These are phyloP conservation scores for Solanum aculeatissimum DNA, from an alignment of 305 asterid species.

Conservation along the genomic window DNA sequence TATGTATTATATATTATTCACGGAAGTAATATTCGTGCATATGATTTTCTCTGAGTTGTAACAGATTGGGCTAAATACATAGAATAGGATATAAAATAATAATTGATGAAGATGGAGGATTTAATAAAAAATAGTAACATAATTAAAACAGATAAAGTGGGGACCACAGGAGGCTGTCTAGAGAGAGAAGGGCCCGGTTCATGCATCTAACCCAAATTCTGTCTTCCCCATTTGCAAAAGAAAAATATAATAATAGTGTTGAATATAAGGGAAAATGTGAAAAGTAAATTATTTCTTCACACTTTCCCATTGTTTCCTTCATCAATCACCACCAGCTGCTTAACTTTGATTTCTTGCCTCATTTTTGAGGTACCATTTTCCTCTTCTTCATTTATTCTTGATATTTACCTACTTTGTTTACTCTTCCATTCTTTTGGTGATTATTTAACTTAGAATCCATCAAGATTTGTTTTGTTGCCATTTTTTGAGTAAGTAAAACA, in stretches of 20 bases:
- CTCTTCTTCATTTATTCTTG: background rate
- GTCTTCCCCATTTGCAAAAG: background rate
- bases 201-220: background rate
- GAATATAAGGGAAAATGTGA: background rate
- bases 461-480: slow-evolving; percentile 5
- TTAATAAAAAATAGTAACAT: background rate
- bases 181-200: background rate
- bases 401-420: background rate
- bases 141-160: background rate
- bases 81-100: background rate
- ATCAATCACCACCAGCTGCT: background rate
- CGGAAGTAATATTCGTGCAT: too few species aligned
- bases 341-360: background rate
- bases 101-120: background rate
- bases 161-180: background rate
- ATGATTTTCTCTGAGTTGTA: too few species aligned
- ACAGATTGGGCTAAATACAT: background rate
- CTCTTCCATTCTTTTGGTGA: background rate
- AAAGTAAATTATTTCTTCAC: background rate
- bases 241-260: background rate
- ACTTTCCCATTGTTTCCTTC: background rate
- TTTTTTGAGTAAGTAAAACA: background rate
- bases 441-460: slow-evolving; percentile 1
- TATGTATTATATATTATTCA: too few species aligned
- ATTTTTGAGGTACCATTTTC: background rate